Conservation (phyloP, 129 eudicot species). For the Escallonia rubra region DNA sequence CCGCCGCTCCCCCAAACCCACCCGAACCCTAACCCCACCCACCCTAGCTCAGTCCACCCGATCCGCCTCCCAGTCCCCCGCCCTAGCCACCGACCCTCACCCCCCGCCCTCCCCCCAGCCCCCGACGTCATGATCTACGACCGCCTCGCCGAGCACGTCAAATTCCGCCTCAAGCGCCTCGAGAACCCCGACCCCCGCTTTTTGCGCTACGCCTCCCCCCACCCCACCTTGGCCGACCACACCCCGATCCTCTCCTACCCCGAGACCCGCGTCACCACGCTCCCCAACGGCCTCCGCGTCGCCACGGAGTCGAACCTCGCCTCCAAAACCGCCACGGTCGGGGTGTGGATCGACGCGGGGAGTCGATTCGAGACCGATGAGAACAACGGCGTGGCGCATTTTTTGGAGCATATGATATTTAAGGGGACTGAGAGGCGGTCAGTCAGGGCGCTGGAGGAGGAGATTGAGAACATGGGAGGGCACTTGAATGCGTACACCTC, state of each 20-base stretch:
- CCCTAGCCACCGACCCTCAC: constrained; percentile 22
- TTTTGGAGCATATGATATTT: constrained; percentile 81
- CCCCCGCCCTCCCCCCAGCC: constrained; percentile 44
- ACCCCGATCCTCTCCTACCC: constrained; percentile 66
- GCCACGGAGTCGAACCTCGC: constrained; percentile 83
- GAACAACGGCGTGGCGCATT: constrained; percentile 80
- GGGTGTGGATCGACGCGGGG: constrained; percentile 90
- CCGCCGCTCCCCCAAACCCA: constrained; percentile 26
- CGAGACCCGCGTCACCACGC: constrained; percentile 69
- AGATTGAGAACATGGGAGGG: constrained; percentile 98
- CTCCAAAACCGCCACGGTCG: constrained; percentile 70
- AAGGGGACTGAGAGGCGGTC: constrained; percentile 67
- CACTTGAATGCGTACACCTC: constrained; percentile 89
- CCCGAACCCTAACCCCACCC: constrained; percentile 1
- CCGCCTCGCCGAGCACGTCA: constrained; percentile 59
- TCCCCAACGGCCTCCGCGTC: constrained; percentile 86
- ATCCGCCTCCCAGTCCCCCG: constrained; percentile 27
- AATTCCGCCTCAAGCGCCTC: constrained; percentile 53
- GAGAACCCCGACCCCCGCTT: constrained; percentile 62
- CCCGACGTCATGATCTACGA: constrained; percentile 85
- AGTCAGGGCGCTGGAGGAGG: constrained; percentile 66
- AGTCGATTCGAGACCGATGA: constrained; percentile 74
- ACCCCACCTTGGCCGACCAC: constrained; percentile 56
- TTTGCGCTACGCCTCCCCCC: constrained; percentile 63
- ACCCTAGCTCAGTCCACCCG: constrained; percentile 13